A percentile compares a stretch with the other conserved stretches of the same genome.
Conservation (phyloP, 129 eudicot genomes). For the Pulicaria dysenterica region DNA sequence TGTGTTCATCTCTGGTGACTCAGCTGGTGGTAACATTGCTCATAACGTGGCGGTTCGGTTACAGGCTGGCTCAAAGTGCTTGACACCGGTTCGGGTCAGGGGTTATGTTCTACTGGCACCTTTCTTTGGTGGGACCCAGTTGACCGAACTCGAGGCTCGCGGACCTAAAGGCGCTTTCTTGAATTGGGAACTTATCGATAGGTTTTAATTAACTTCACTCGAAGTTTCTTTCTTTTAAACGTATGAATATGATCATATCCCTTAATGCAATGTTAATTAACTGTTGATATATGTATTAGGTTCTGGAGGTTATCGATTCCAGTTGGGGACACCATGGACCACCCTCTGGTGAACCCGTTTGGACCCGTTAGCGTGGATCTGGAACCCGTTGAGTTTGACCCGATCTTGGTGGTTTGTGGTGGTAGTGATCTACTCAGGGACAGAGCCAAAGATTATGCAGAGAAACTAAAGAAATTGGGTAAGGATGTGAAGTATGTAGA, state of each 20-base stretch:
- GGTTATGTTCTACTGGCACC: conserved; percentile 80
- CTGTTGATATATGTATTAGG: conserved; percentile 30
- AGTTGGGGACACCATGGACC: conserved; percentile 62
- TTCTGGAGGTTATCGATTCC: conserved; percentile 84
- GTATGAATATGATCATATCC: background rate
- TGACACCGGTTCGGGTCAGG: conserved; percentile 60
- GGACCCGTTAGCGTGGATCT: conserved; percentile 65
- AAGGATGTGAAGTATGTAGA: conserved; percentile 61
- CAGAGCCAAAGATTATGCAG: conserved; percentile 55
- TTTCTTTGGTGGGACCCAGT: conserved; percentile 69
- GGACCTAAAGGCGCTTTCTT: conserved; percentile 81
- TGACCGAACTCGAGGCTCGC: conserved; percentile 64
- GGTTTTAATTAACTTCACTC: conserved; percentile 43
- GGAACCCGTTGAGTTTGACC: conserved; percentile 48
- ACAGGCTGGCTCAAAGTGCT: conserved; percentile 50
- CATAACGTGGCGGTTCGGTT: conserved; percentile 71
- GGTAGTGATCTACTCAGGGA: conserved; percentile 61
- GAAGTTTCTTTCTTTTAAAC: background rate
- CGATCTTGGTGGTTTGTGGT: conserved; percentile 64
- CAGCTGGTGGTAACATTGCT: conserved; percentile 84
- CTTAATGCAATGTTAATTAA: background rate
- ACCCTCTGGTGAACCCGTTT: conserved; percentile 68
- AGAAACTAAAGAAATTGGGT: conserved; percentile 52
- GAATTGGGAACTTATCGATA: conserved; percentile 75
- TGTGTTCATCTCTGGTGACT: conserved; percentile 73